Evolutionary conservation across 306 rosid species (phyloP), one percentile per base, ranked within the genome.

Genomic region (Vicia faba): DNA sequence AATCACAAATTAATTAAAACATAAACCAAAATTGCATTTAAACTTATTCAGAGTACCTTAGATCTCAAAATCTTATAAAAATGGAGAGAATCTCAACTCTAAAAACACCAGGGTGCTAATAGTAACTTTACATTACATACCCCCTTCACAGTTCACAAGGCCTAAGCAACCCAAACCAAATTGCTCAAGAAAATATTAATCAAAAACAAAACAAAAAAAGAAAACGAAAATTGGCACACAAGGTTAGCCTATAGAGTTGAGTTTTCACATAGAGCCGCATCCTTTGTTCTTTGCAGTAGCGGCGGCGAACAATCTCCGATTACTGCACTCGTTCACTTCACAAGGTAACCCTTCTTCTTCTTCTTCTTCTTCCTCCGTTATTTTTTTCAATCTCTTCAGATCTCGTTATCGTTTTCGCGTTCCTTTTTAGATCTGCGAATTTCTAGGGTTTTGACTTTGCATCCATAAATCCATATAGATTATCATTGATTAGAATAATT

Each of bases 391-490:
- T 39, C 5, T 40, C 45, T 40, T 40, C 45, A 40, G 45, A 40
- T 39, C 44, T 68, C 36, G 5, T 31, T 31, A 5, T 31, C 36
- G 36, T 1, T 31, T 31, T 31, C 36, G 2, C 8, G 5, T 31
- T 60, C 31, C 49, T 36, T 10, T 44, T 77, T 72, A 78, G 88
- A 84, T 84, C 84, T 80, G 43, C 58, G 31, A 66, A 39, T 12
- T 10, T 58, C 33, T 73, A 55, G 79, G 75, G 66, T 60, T 78
- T 80, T 68, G 56, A 39, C 49, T 64, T 35, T 9, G 31, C 9
- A 33, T 60, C 57, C 12, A 26, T 60, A 51, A 49, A 0, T 19
- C 8, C 7, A 3, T 51, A 51, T 20, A 20, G 1, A 51, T 62
- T 14, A 5, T 36, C 43, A 4, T 55, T 38, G 19, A 19, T 18